phyloP scores from a whole-genome alignment of 257 asterid genomes.

The Knoxia roxburghii region DNA sequence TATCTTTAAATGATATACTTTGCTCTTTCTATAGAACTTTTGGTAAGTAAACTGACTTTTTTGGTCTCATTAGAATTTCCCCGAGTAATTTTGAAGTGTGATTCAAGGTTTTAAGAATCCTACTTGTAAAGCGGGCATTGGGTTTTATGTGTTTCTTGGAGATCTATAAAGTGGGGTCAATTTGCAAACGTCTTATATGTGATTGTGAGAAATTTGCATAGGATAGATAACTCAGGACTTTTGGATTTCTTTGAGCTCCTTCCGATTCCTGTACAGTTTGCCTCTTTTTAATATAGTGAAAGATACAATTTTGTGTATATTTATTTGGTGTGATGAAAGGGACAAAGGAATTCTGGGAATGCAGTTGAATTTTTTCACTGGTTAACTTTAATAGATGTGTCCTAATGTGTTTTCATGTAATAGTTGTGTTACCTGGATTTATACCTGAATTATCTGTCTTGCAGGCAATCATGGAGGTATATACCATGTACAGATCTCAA shows the following conservation, averaged over 20 bases:
- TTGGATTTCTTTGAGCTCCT: no score
- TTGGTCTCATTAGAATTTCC: background rate
- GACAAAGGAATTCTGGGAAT: background rate
- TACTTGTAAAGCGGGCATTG: background rate
- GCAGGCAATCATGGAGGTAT: conserved; percentile 94
- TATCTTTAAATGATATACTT: background rate
- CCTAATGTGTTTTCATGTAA: no score
- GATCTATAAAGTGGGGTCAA: background rate
- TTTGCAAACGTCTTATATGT: background rate
- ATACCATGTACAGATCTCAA: conserved; percentile 66
- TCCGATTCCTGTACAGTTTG: no score
- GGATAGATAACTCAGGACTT: background rate
- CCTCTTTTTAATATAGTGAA: background rate
- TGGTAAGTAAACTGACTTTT: background rate
- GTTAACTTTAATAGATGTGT: background rate
- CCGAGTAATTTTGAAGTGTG: background rate
- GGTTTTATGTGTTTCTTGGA: background rate
- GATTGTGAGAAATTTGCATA: background rate
- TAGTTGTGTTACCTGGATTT: background rate
- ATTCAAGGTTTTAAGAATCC: background rate
- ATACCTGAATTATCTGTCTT: conserved; percentile 3
- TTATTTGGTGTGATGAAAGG: background rate
- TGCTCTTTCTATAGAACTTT: background rate
- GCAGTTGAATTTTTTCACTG: background rate
- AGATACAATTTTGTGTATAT: background rate